Base-by-base conservation (phyloP, 2,329 filamentous ascomycete species). In the Scopulariopsis brevicaulis region DNA sequence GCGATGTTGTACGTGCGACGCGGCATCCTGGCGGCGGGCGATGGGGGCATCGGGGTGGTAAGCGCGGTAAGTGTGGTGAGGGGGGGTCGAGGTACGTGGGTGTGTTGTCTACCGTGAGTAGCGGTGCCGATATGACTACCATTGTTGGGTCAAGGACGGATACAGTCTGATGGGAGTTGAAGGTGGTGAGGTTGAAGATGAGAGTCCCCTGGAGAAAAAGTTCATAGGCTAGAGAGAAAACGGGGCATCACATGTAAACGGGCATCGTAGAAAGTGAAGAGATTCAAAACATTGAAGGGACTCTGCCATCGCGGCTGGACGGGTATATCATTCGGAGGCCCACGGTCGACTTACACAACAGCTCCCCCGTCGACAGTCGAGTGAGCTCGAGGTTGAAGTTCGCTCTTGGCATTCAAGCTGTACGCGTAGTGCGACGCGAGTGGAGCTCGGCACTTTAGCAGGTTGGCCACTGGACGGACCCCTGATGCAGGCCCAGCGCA, bases 1-100 rank as follows among this genome's bases (percentile, higher is more conserved):
- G 83, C 84, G 73, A 86, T 86, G 67, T 84, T 86, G 71, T 85
- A 86, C 35, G 79, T 82, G 62, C 77, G 77, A 64, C 76, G 79
- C 64, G 76, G 71, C 73, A 80, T 82, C 58, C 64, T 72, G 70
- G 65, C 62, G 64, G 62, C 62, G 64, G 62, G 34, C 28, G 53
- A 24, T 28, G 20, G 53, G 35, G 20, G 48, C 20, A 50, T 22
- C 22, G 46, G 43, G 10, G 46, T 11, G 6, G 46, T 11, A n/a
- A n/a, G n/a, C n/a, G n/a, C n/a, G n/a, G n/a, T n/a, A n/a, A n/a
- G n/a, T 5, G 20, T 22, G 46, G 12, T 22, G 46, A 50, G n/a
- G 20, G 18, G 37, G 11, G 37, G 37, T 11, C 20, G 24, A 12
- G 46, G 20, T 1, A 24, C 24, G 20, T 22, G 22, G 40, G 40